These are phyloP conservation scores for Mycena vulgaris DNA, from an alignment of 768 basidiomycete species.

Conservation along the genomic window DNA sequence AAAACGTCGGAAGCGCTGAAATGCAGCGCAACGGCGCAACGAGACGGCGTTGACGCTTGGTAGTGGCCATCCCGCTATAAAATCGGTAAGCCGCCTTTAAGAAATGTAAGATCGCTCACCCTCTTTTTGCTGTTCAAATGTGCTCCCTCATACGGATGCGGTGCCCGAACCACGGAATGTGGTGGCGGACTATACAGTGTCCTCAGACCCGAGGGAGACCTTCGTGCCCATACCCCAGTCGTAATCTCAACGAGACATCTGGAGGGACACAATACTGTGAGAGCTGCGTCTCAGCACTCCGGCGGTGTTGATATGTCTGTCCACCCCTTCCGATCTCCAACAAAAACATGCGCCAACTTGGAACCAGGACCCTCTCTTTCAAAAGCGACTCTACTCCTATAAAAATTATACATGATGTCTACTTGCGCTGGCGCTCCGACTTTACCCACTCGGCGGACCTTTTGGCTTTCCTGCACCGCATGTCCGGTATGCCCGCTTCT, in stretches of 20 bases:
- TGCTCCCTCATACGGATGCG: conserved; percentile 20
- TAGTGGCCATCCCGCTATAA: conserved; percentile 15
- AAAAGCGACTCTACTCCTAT: background rate
- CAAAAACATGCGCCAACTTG: background rate
- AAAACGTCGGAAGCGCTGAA: background rate
- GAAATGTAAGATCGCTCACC: background rate
- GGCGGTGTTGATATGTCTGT: background rate
- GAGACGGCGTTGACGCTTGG: conserved; percentile 1
- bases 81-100: background rate
- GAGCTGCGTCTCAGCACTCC: background rate
- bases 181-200: background rate
- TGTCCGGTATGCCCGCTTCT: conserved; percentile 12
- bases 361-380: background rate
- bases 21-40: conserved; percentile 3
- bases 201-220: background rate
- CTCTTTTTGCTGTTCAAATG: background rate
- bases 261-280: background rate
- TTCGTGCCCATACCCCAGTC: background rate
- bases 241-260: background rate
- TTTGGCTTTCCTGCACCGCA: conserved; percentile 11
- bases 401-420: background rate
- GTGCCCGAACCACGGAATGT: conserved; percentile 13
- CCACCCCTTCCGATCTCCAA: background rate
- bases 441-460: background rate
- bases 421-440: conserved; percentile 20